These are phyloP conservation scores for Babesia bovis DNA, from an alignment of 169 alveolate genomes.

Conservation along the genomic window DNA sequence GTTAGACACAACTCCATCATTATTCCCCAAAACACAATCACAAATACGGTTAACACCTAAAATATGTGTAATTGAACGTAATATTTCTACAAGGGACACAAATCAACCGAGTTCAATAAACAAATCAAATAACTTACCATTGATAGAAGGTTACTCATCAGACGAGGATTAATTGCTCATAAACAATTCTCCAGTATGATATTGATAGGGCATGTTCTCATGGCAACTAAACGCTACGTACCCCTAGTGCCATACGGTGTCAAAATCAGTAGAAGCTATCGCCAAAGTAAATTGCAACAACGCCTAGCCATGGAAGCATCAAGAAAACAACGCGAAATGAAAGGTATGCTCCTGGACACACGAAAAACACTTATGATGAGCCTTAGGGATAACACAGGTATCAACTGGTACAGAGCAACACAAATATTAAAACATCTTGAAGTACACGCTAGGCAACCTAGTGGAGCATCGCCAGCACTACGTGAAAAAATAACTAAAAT, in stretches of 20 bases:
- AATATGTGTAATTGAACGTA: too few relatives aligned
- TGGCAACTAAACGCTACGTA: slow-evolving; percentile 29
- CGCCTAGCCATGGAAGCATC: slow-evolving; percentile 70
- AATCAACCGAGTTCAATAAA: too few relatives aligned
- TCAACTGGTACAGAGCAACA: slow-evolving; percentile 75
- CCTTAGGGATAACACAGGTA: slow-evolving; percentile 73
- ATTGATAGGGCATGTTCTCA: background rate
- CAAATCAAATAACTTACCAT: background rate
- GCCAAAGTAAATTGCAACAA: slow-evolving; percentile 73
- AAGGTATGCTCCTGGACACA: slow-evolving; percentile 76
- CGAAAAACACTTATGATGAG: slow-evolving; percentile 71
- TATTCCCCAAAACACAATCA: too few relatives aligned
- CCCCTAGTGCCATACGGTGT: slow-evolving; percentile 61
- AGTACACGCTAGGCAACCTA: slow-evolving; percentile 72
- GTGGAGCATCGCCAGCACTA: slow-evolving; percentile 54
- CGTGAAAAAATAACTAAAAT: slow-evolving; percentile 66
- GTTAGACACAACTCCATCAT: too few relatives aligned
- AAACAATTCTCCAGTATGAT: background rate
- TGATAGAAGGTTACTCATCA: slow-evolving; percentile 48
- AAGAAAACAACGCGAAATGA: slow-evolving; percentile 66
- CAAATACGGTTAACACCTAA: too few relatives aligned
- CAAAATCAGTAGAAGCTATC: slow-evolving; percentile 68
- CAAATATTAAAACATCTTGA: slow-evolving; percentile 76
- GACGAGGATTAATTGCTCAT: slow-evolving; percentile 19
- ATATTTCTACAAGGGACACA: too few relatives aligned